Evolutionary conservation across 768 basidiomycete species (phyloP).

Genomic region (Baorangia bicolor): DNA sequence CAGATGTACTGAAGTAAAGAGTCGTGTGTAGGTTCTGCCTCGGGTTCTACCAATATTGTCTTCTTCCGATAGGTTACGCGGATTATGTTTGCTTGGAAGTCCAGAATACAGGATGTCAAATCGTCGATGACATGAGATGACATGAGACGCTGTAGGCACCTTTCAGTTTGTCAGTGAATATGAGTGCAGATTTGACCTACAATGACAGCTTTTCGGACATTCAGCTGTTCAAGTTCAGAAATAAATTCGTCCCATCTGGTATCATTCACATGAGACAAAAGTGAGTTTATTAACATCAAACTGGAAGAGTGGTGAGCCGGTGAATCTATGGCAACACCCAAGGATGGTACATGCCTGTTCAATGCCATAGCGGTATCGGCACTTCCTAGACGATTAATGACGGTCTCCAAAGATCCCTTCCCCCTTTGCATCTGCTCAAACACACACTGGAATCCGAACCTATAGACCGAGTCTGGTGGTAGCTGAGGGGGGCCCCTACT

Average conservation of each 20-base stretch:
- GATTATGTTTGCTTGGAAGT: constrained; percentile 85
- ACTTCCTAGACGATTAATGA: constrained; percentile 76
- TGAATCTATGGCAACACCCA: background rate
- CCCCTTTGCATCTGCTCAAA: constrained; percentile 81
- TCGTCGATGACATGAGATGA: constrained; percentile 79
- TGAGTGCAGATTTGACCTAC: constrained; percentile 43
- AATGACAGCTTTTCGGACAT: constrained; percentile 78
- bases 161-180: constrained; percentile 9
- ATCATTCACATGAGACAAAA: constrained; percentile 78
- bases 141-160: constrained; percentile 65
- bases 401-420: constrained; percentile 68
- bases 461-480: constrained; percentile 72
- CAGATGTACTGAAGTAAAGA: constrained; percentile 66
- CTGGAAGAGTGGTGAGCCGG: constrained; percentile 38
- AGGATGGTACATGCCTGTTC: constrained; percentile 54
- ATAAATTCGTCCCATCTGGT: constrained; percentile 78
- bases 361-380: constrained; percentile 85
- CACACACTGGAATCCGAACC: constrained; percentile 81
- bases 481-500: constrained; percentile 52
- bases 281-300: constrained; percentile 88
- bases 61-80: constrained; percentile 80
- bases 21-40: constrained; percentile 56
- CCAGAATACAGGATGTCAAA: constrained; percentile 77
- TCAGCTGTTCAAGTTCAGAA: constrained; percentile 67
- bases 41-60: constrained; percentile 72